Conservation (phyloP, 139 green algal genomes). For the Ettlia oleoabundans region DNA sequence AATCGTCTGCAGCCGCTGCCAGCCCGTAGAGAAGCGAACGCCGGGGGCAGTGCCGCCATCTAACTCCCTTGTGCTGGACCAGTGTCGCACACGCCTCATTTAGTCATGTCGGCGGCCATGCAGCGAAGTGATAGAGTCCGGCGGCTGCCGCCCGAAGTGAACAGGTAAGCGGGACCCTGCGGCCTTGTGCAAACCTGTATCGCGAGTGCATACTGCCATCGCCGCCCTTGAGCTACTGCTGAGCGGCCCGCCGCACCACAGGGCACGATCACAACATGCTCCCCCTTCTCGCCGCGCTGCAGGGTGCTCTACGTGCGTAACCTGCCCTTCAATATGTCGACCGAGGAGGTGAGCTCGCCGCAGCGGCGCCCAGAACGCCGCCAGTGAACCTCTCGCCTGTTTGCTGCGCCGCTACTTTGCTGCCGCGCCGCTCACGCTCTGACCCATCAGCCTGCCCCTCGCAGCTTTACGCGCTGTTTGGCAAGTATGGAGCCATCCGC, state of each 20-base stretch:
- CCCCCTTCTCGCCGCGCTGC: background rate
- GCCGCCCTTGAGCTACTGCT: background rate
- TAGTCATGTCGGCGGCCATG: background rate
- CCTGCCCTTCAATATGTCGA: slow-evolving; percentile 96
- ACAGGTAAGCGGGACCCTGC: slow-evolving; percentile 63
- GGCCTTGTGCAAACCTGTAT: background rate
- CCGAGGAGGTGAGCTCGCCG: slow-evolving; percentile 77
- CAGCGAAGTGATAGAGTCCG: slow-evolving; percentile 6
- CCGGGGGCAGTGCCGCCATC: too few relatives aligned
- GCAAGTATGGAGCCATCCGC: slow-evolving; percentile 95
- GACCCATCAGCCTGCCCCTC: too few relatives aligned
- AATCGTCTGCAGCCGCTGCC: too few relatives aligned
- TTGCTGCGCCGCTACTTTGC: background rate
- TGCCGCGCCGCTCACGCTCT: too few relatives aligned
- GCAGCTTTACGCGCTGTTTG: slow-evolving; percentile 96
- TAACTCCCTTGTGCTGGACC: too few relatives aligned
- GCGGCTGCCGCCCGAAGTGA: slow-evolving; percentile 70
- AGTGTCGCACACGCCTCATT: too few relatives aligned
- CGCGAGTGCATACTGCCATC: background rate
- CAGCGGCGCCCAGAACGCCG: background rate
- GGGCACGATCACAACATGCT: background rate
- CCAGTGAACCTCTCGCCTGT: background rate
- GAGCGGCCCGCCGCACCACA: background rate
- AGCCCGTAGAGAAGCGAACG: too few relatives aligned
- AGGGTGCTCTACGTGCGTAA: slow-evolving; percentile 91